These are phyloP conservation scores for Ramalina intermedia DNA, from an alignment of 495 filamentous ascomycete species.

Conservation along the genomic window DNA sequence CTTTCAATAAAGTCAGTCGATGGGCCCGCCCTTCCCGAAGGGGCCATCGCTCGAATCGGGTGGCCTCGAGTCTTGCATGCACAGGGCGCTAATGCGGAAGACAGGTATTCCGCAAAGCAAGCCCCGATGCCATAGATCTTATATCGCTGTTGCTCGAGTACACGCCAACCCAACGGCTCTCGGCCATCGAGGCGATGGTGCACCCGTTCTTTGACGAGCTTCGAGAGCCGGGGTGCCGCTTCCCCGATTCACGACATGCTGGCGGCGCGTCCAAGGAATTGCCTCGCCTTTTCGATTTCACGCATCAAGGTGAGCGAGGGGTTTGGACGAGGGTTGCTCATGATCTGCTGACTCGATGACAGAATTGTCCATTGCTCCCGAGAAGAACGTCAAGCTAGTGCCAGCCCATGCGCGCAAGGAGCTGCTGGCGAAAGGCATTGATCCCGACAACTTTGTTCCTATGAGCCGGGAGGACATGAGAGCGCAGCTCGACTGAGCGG, in stretches of 20 bases:
- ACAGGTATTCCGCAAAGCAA: slow-evolving; percentile 89
- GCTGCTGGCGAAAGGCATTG: slow-evolving; percentile 63
- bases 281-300: slow-evolving; percentile 83
- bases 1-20: slow-evolving; percentile 72
- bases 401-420: slow-evolving; percentile 64
- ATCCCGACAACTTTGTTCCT: slow-evolving; percentile 87
- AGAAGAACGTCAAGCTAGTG: slow-evolving; percentile 75
- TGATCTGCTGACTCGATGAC: slow-evolving; percentile 7
- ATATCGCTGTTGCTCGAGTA: slow-evolving; percentile 92
- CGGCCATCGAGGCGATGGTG: slow-evolving; percentile 91
- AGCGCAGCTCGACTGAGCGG: slow-evolving; percentile 81
- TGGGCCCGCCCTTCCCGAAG: no score
- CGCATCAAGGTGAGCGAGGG: slow-evolving; percentile 62
- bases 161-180: slow-evolving; percentile 87
- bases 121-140: slow-evolving; percentile 81
- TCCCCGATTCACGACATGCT: slow-evolving; percentile 87
- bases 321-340: background rate
- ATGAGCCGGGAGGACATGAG: slow-evolving; percentile 91
- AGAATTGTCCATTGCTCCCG: slow-evolving; percentile 92
- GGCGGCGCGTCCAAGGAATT: slow-evolving; percentile 64
- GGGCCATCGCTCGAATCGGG: no score
- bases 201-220: slow-evolving; percentile 98
- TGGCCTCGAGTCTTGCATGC: no score
- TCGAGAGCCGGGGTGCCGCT: slow-evolving; percentile 67
- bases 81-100: background rate